Percentiles rank a stretch among this genome's conserved stretches.
These are phyloP conservation scores for Xerocomus brunneocitrinus DNA, from an alignment of 768 basidiomycete species.

Conservation along the genomic window DNA sequence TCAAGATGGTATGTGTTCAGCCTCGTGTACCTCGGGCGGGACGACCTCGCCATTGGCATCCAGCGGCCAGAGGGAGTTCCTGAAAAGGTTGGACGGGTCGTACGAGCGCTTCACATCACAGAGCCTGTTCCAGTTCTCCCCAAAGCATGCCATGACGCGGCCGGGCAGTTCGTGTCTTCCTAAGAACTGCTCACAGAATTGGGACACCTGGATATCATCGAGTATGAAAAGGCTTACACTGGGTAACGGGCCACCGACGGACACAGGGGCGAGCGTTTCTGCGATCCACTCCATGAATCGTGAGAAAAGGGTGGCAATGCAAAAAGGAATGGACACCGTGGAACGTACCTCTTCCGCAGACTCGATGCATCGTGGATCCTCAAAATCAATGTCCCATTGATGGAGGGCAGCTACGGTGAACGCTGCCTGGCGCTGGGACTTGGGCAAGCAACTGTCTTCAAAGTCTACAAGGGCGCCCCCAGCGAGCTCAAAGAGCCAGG, in stretches of 20 bases:
- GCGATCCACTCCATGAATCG: constrained; percentile 62
- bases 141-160: constrained; percentile 64
- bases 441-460: constrained; percentile 70
- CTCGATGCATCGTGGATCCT: constrained; percentile 74
- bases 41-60: constrained; percentile 51
- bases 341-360: constrained; percentile 72
- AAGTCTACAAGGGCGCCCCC: constrained; percentile 76
- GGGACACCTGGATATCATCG: constrained; percentile 14
- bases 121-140: constrained; percentile 70
- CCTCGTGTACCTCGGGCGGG: constrained; percentile 60
- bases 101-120: constrained; percentile 67
- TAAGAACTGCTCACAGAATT: constrained; percentile 53
- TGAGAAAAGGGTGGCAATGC: constrained; percentile 1
- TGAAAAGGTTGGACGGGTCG: constrained; percentile 75
- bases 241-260: constrained; percentile 77
- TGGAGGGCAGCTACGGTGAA: constrained; percentile 89
- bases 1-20: constrained; percentile 32
- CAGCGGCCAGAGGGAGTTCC: constrained; percentile 78
- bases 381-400: constrained; percentile 84
- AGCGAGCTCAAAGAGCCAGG: constrained; percentile 90
- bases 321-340: background rate
- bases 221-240: constrained; percentile 52
- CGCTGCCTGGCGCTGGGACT: constrained; percentile 69
- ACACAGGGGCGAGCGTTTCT: constrained; percentile 63
- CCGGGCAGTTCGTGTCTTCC: constrained; percentile 63